Conservation (phyloP, 805 yeast species). For the Peterozyma toletana region DNA sequence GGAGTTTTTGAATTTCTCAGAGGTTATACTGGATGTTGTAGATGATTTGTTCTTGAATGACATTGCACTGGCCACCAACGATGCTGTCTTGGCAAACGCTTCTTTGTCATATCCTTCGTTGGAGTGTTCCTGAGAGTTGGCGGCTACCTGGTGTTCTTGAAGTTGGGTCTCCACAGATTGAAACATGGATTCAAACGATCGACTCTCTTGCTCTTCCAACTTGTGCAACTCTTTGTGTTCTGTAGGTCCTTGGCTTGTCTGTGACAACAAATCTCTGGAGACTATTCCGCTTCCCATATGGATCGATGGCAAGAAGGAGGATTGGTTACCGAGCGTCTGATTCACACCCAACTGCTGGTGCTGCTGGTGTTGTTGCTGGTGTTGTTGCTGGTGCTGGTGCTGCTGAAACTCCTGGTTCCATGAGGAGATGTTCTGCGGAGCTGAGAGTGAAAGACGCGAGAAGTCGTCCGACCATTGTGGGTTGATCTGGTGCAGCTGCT, state of each 20-base stretch:
- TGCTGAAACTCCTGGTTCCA: conserved; percentile 1
- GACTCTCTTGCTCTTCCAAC: conserved; percentile 1
- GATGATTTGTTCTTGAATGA: conserved; percentile 15
- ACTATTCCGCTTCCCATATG: background rate
- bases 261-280: background rate
- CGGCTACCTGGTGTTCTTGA: conserved; percentile 1
- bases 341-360: background rate
- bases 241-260: conserved; percentile 1
- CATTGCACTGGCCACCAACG: conserved; percentile 30
- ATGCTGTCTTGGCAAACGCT: conserved; percentile 31
- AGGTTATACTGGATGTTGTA: conserved; percentile 16
- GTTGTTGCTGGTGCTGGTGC: background rate
- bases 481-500: background rate
- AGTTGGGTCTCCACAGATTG: conserved; percentile 19
- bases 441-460: conserved; percentile 1
- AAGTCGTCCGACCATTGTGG: conserved; percentile 2
- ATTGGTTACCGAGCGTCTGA: too few species aligned
- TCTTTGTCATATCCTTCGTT: conserved; percentile 16
- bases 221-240: conserved; percentile 6
- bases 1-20: conserved; percentile 29
- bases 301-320: background rate
- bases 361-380: conserved; percentile 2
- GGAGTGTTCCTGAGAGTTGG: conserved; percentile 4
- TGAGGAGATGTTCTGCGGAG: conserved; percentile 3
- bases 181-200: conserved; percentile 19